These are phyloP conservation scores for Macrolepiota fuliginosa DNA, from an alignment of 768 basidiomycete genomes.

Conservation along the genomic window DNA sequence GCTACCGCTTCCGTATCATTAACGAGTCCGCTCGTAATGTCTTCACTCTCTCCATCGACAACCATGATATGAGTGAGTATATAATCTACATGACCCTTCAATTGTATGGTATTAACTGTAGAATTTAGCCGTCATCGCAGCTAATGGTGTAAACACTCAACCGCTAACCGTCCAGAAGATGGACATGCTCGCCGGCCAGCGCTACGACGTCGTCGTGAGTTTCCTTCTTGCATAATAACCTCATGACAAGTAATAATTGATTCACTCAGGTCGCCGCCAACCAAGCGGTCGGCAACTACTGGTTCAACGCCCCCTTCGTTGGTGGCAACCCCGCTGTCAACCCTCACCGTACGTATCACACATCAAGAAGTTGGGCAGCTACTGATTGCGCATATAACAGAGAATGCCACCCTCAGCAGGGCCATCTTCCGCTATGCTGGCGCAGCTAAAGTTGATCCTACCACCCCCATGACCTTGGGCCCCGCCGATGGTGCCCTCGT, in stretches of 20 bases:
- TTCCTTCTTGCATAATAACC: too few species aligned
- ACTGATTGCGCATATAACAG: neutral
- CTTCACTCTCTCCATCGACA: conserved; percentile 37
- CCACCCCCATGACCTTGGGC: conserved; percentile 19
- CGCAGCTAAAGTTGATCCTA: conserved; percentile 32
- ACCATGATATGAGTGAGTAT: conserved; percentile 26
- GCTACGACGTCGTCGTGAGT: conserved; percentile 38
- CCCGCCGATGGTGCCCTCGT: conserved; percentile 22
- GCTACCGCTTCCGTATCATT: conserved; percentile 56
- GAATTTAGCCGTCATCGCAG: conserved; percentile 30
- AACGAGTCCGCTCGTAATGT: conserved; percentile 44
- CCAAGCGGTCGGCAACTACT: conserved; percentile 46
- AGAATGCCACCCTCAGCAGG: conserved; percentile 17
- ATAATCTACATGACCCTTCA: too few species aligned
- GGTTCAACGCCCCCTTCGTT: conserved; percentile 36
- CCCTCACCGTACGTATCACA: conserved; percentile 22
- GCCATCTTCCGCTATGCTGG: conserved; percentile 39
- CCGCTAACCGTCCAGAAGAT: conserved; percentile 34
- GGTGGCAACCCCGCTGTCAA: conserved; percentile 30
- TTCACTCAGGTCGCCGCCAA: conserved; percentile 30
- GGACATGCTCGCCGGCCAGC: conserved; percentile 45
- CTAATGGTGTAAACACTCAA: conserved; percentile 34
- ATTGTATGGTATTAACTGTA: neutral
- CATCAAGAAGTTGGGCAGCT: too few species aligned
- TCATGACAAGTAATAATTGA: neutral